A percentile compares a stretch with the other conserved stretches of the same genome.
Evolutionary conservation across 345 rosid species (phyloP).

Genomic region (Eutrema heterophyllum): DNA sequence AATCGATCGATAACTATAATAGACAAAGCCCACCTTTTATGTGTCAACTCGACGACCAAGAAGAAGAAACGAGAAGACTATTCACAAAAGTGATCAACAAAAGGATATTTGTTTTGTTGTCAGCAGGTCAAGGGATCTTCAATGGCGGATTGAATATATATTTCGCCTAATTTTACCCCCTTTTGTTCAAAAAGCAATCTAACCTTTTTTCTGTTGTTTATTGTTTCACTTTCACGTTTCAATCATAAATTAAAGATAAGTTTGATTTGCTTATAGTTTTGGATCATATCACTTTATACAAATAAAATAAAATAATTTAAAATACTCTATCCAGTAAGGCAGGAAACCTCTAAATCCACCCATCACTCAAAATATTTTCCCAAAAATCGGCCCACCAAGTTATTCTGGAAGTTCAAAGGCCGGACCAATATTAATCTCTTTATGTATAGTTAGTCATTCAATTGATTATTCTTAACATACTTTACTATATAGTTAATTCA

Average conservation of each 20-base stretch:
- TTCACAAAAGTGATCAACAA: not conserved
- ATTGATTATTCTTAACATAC: too few species aligned
- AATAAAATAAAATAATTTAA: not conserved
- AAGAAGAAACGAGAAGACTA: not conserved
- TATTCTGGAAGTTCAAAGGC: too few species aligned
- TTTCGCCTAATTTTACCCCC: not conserved
- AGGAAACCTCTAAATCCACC: too few species aligned
- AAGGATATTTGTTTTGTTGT: not conserved
- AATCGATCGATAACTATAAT: not conserved
- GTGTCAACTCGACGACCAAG: not conserved
- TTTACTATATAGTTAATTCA: too few species aligned
- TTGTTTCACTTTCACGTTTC: not conserved
- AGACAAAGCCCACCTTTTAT: not conserved
- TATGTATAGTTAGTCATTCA: too few species aligned
- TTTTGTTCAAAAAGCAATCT: not conserved
- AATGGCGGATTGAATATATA: not conserved
- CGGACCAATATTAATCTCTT: too few species aligned
- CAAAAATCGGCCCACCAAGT: too few species aligned
- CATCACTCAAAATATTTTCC: too few species aligned
- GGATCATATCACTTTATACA: not conserved
- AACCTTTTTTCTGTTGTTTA: not conserved
- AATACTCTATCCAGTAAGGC: not conserved
- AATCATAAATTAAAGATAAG: not conserved
- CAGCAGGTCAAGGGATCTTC: not conserved
- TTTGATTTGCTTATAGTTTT: not conserved